Base-by-base conservation (phyloP, 148 eudicot genomes). In the Dianthus caryophyllus region DNA sequence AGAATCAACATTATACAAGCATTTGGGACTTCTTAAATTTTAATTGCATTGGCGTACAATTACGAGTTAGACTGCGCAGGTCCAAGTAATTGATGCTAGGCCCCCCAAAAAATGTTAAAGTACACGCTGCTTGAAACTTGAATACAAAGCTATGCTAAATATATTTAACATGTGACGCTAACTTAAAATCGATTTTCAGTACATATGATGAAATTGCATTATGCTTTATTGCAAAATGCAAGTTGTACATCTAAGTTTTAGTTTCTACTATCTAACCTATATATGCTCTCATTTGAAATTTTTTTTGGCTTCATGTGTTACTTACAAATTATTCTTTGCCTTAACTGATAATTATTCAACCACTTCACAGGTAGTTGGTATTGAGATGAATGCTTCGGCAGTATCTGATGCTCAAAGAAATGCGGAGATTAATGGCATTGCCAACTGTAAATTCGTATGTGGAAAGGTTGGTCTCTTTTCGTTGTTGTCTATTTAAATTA, bases 321-420 rank as follows among this genome's bases (percentile, higher is more conserved):
- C 47, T 36, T 36, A 15, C 27, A 63, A 24, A 21, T 16, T 41
- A 1, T 4, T 0, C 0, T 9, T 41, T 30, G 30, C 50, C 48
- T 14, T 62, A 10, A 24, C 47, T 52, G 62, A 18, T 30, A 22
- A 57, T 64, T 63, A 6, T 26, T 63, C 64, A 53, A 38, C 46
- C 67, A 56, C 15, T 67, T 69, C 59, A 44, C 86, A 93, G 98
- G 98, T 93, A 74, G 90, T 93, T 64, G 98, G 96, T 58, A 86
- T 93, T 70, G 98, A 93, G 83, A 89, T 93, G 96, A 93, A 93
- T 89, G 95, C 96, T 69, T 93, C 98, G 70, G 98, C 98, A 58
- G 95, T 93, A 70, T 76, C 82, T 44, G 95, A 87, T 73, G 98
- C 98, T 41, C 74, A 79, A 18, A 90, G 88, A 69, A 93, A 93